These are phyloP conservation scores for Aspergillus coremiiformis DNA, from an alignment of 495 filamentous ascomycete genomes.

Conservation along the genomic window DNA sequence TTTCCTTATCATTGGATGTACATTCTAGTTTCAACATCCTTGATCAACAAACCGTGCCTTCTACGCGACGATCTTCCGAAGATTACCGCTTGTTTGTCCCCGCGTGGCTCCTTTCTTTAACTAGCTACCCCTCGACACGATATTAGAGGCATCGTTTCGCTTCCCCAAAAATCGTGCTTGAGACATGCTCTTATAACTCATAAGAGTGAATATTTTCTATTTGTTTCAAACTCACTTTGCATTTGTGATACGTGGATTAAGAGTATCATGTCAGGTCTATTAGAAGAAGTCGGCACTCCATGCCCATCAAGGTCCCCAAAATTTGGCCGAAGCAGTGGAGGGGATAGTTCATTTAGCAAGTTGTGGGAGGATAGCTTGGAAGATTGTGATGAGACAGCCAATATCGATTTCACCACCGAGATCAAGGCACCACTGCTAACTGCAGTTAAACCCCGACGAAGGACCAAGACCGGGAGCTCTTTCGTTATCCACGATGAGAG, in stretches of 20 bases:
- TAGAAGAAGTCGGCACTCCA: conserved; percentile 22
- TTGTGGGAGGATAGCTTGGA: conserved; percentile 18
- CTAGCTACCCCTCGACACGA: conserved; percentile 4
- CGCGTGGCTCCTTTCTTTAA: conserved; percentile 6
- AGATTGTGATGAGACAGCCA: conserved; percentile 23
- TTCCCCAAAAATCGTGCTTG: neutral
- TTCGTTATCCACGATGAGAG: conserved; percentile 33
- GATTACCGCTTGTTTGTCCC: conserved; percentile 1
- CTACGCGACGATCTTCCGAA: neutral
- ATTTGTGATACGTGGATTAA: neutral
- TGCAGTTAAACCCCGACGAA: conserved; percentile 27
- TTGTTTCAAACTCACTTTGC: neutral
- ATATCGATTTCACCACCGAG: conserved; percentile 35
- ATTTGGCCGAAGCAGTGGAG: conserved; percentile 9
- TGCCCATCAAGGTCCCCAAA: conserved; percentile 23
- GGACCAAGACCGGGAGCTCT: conserved; percentile 15
- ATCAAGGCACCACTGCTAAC: conserved; percentile 23
- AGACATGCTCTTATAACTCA: conserved; percentile 1
- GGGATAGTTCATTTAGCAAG: conserved; percentile 19
- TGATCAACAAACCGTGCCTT: neutral
- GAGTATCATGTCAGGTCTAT: conserved; percentile 23
- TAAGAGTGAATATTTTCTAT: neutral
- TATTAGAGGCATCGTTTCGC: neutral
- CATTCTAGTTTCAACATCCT: neutral
- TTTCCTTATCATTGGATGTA: neutral